Evolutionary conservation across 306 rosid species (phyloP).

Genomic region (Gynostemma pentaphyllum): DNA sequence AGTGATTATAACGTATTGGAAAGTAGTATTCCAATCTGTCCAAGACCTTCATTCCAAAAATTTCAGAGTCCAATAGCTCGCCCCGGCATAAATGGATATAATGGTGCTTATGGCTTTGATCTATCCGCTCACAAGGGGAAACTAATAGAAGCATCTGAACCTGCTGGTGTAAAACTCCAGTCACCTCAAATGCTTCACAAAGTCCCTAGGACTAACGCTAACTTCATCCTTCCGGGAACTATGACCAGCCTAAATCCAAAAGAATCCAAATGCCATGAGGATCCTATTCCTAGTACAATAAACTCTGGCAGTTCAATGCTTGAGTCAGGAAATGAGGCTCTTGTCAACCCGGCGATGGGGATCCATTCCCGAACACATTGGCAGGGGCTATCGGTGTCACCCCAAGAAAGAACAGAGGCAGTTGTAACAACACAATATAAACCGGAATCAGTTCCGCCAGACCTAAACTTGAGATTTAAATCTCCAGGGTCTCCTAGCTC

Average conservation of each 20-base stretch:
- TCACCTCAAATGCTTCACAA: slow-evolving; percentile 24
- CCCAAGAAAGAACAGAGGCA: slow-evolving; percentile 10
- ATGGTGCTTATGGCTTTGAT: slow-evolving; percentile 24
- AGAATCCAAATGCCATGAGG: slow-evolving; percentile 19
- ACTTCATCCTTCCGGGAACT: slow-evolving; percentile 16
- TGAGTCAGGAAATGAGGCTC: slow-evolving; percentile 13
- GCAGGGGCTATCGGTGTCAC: slow-evolving; percentile 24
- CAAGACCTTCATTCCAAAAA: slow-evolving; percentile 26
- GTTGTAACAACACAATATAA: slow-evolving; percentile 24
- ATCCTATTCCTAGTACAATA: slow-evolving; percentile 12
- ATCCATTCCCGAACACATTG: slow-evolving; percentile 18
- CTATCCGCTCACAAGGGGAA: slow-evolving; percentile 32
- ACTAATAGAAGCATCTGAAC: slow-evolving; percentile 20
- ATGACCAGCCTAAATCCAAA: slow-evolving; percentile 18
- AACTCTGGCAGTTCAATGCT: slow-evolving; percentile 17
- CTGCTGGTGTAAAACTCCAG: slow-evolving; percentile 24
- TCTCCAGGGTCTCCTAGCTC: slow-evolving; percentile 55
- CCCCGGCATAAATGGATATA: slow-evolving; percentile 37
- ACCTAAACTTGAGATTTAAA: slow-evolving; percentile 45
- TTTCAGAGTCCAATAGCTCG: slow-evolving; percentile 15
- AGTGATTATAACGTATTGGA: slow-evolving; percentile 18
- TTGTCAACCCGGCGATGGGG: neutral
- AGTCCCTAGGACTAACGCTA: slow-evolving; percentile 24
- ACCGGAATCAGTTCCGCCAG: slow-evolving; percentile 45
- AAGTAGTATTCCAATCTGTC: slow-evolving; percentile 24